phyloP scores from a whole-genome alignment of 2,329 filamentous ascomycete species.

The Aureobasidium sp. region DNA sequence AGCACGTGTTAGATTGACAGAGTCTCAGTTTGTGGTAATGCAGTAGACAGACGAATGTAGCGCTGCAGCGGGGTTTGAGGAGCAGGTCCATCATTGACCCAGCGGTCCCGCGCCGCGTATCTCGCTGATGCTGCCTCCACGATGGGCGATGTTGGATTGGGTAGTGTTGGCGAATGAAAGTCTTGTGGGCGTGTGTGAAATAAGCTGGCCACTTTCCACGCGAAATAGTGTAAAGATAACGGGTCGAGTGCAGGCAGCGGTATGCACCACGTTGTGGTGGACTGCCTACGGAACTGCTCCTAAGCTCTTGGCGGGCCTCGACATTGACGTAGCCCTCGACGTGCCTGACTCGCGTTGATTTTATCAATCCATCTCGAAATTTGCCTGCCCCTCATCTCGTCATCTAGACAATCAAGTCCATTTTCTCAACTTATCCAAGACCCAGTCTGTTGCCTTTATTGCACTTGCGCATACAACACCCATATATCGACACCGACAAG shows the following conservation, averaged over 20 bases:
- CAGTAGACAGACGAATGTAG: conserved; percentile 62
- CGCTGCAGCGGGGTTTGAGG: conserved; percentile 83
- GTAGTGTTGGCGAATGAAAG: background rate
- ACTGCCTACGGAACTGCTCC: background rate
- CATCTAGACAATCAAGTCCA: background rate
- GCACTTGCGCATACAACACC: background rate
- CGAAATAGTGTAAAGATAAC: background rate
- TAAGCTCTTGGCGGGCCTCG: background rate
- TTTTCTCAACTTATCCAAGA: background rate
- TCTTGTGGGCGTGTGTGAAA: background rate
- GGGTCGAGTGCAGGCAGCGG: background rate
- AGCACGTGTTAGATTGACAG: background rate
- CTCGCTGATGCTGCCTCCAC: conserved; percentile 94
- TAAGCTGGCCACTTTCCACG: background rate
- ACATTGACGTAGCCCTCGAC: background rate
- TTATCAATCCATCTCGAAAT: background rate
- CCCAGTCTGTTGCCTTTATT: background rate
- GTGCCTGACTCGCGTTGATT: background rate
- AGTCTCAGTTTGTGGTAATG: background rate
- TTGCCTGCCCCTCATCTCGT: conserved; percentile 6
- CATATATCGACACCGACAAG: background rate
- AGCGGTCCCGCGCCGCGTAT: conserved; percentile 91
- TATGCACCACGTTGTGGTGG: conserved; percentile 7
- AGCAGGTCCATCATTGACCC: conserved; percentile 71
- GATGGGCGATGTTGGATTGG: conserved; percentile 12